These are phyloP conservation scores for Aspergillus uvarum DNA, from an alignment of 2,329 filamentous ascomycete species.

Conservation along the genomic window DNA sequence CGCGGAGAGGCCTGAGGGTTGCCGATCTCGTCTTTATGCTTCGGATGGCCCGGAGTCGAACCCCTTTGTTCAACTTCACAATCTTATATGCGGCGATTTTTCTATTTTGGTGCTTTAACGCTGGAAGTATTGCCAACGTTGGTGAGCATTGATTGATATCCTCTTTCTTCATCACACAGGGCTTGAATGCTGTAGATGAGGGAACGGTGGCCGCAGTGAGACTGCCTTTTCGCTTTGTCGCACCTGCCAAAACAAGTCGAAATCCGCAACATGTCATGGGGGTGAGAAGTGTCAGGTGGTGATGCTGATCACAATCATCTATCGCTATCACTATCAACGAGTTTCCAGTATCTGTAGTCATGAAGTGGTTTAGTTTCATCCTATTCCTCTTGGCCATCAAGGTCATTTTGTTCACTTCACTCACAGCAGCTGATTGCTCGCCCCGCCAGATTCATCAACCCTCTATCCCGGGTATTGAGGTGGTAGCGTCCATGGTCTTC, in stretches of 20 bases:
- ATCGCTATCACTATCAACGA: neutral
- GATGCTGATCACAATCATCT: neutral
- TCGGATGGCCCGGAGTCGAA: no score
- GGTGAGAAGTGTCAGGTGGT: neutral
- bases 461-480: neutral
- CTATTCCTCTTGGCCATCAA: neutral
- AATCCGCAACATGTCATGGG: neutral
- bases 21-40: no score
- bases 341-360: neutral
- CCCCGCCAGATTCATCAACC: neutral
- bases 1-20: no score
- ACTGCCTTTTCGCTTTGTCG: neutral
- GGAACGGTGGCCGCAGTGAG: neutral
- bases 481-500: neutral
- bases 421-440: neutral
- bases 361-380: neutral
- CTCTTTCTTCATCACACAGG: neutral
- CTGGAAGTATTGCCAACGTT: no score
- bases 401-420: neutral
- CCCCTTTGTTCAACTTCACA: no score
- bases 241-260: neutral
- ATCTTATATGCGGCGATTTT: no score
- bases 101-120: no score
- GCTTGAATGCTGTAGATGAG: no score
- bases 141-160: neutral